Base-by-base conservation (phyloP, 2,329 filamentous ascomycete species). In the Graphilbum fragrans region DNA sequence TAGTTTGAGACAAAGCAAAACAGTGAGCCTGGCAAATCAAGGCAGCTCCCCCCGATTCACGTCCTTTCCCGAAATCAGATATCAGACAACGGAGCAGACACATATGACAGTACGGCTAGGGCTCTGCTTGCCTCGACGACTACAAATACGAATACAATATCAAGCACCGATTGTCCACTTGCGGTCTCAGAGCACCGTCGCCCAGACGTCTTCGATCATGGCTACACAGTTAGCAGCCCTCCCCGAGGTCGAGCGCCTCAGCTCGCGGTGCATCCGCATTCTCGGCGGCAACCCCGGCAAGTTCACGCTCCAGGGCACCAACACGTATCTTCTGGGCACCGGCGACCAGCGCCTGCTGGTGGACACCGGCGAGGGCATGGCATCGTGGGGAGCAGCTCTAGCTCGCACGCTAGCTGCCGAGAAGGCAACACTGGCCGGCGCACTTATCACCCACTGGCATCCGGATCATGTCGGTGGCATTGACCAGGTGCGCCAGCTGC, bases 371-470 rank as follows among this genome's bases (percentile, higher is more conserved):
- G 82, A 94, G 59, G 92, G 90, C 37, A 74, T 68, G 44, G 74
- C 79, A 2, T 69, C 73, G 27, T 98, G 90, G 90, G 69, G 77
- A 34, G 59, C 69, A 0, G 71, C 74, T 0, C 62, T 98, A 29
- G 72, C 74, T 48, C 62, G 67, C 4, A 74, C 80, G 0, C 69
- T 96, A 3, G 58, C 66, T 7, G 62, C 75, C 20, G 84, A 94
- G 56, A 70, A 78, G 20, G 81, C 82, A 18, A 72, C 67, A 0
- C 66, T 96, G 20, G 67, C 75, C n/a, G 65, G 69, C 17, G 78
- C 80, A 0, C 67, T 98, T 19, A 67, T 98, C 38, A 93, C 88
- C 0, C 92, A 98, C 59, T 94, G 88, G 86, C 92, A 98, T 56
- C 73, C 66, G 34, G 92, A 98, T 55, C 92, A 98, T 55, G 72